Evolutionary conservation across 208 protist species (phyloP), one percentile per base, ranked within the genome.

Genomic region (Trypanosoma lewisi): DNA sequence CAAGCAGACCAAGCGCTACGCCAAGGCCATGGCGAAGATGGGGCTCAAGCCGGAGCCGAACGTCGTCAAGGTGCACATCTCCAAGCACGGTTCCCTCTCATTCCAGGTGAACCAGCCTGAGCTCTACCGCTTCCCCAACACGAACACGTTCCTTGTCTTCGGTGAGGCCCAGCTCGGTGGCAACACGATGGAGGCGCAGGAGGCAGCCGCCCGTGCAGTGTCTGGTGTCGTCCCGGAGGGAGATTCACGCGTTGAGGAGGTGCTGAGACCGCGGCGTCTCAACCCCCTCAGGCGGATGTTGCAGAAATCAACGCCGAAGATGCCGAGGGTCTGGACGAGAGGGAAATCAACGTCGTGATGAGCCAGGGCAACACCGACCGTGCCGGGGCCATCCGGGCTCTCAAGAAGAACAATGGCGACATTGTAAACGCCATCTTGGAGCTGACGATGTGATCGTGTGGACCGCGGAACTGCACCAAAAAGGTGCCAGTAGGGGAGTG

Each of bases 101-200:
- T 98, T 98, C 73, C 82, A 91, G 50, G 93, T 99, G 77, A 52
- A 73, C 73, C 69, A 94, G 68, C 97, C 98, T 28, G 97, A 99
- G 80, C 97, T 99, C 37, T 98, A 96, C 94, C 97, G 96, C 80
- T 90, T 88, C 70, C 83, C 95, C 19, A 82, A 78, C 60, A 94
- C 89, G 31, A 97, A 99, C 82, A 98, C 96, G 39, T 99, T 98
- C 78, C 84, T 99, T 58, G 89, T 99, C 83, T 99, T 99, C 69
- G 98, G 98, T 68, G 97, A 99, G 78, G 89, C 94, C 25, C 97
- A 97, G 67, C 84, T 99, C 27, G 97, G 99, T 69, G 96, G 98
- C 63, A 73, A 74, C 34, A 69, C 59, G 42, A 68, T 75, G 50
- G 51, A 86, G 37, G 75, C 75, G 3, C 77, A 91, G 77, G 78